phyloP scores from a whole-genome alignment of 352 stramenopile genomes.

The Pythium dissotocum region DNA sequence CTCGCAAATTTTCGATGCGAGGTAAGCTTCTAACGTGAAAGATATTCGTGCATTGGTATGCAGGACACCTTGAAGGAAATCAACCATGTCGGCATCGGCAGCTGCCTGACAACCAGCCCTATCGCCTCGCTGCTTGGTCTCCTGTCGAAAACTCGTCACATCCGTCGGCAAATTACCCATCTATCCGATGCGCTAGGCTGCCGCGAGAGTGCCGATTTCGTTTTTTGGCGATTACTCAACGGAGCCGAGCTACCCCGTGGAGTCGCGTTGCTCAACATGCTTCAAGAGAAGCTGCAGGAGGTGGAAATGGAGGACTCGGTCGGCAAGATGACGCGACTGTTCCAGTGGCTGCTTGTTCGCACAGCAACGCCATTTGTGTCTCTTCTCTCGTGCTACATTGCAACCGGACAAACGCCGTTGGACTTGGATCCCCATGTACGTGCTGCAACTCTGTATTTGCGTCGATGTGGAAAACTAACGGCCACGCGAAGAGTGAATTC shows the following conservation, averaged over 20 bases:
- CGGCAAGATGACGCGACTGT: conserved; percentile 33
- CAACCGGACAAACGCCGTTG: conserved; percentile 43
- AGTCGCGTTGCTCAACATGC: conserved; percentile 47
- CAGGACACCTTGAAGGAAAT: background rate
- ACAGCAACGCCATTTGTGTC: conserved; percentile 52
- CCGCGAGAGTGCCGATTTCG: background rate
- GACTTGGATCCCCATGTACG: conserved; percentile 55
- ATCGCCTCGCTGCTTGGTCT: conserved; percentile 14
- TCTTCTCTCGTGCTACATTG: conserved; percentile 51
- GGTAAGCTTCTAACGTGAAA: background rate
- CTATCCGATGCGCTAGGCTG: conserved; percentile 1
- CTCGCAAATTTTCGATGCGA: background rate
- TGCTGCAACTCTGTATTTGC: conserved; percentile 12
- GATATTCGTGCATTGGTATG: background rate
- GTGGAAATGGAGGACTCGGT: conserved; percentile 39
- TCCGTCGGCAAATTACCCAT: conserved; percentile 7
- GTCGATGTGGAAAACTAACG: background rate
- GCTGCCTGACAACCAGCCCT: background rate
- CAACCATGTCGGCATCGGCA: background rate
- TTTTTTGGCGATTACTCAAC: conserved; percentile 18
- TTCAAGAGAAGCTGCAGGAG: conserved; percentile 40
- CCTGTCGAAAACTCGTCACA: conserved; percentile 10
- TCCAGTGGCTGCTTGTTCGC: conserved; percentile 61
- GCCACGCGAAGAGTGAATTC: conserved; percentile 23
- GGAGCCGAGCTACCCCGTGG: conserved; percentile 50